phyloP scores from a whole-genome alignment of 257 asterid genomes.

The Solanum boliviense region DNA sequence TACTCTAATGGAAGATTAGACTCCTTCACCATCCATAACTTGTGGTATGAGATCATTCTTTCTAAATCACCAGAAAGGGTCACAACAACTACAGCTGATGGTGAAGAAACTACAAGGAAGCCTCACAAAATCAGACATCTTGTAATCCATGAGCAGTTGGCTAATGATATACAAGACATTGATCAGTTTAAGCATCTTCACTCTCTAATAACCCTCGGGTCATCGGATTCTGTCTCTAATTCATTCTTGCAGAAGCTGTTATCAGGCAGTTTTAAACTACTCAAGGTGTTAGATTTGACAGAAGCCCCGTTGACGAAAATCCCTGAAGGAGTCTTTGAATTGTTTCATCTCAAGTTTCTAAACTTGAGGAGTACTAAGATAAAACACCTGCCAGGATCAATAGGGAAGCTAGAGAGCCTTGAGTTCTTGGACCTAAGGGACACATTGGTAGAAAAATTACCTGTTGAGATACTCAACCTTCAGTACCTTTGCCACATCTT shows the following conservation, averaged over 20 bases:
- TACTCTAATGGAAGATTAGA: neutral
- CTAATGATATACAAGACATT: neutral
- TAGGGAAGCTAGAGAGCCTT: conserved; percentile 9
- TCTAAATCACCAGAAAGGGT: conserved; percentile 1
- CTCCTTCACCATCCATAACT: conserved; percentile 5
- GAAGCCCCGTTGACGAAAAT: neutral
- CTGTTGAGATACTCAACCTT: conserved; percentile 8
- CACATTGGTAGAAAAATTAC: conserved; percentile 3
- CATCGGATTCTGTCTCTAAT: neutral
- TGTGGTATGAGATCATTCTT: neutral
- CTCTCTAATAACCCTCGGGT: neutral
- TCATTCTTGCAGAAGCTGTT: neutral
- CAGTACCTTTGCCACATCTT: conserved; percentile 4
- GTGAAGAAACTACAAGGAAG: neutral
- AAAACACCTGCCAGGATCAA: conserved; percentile 3
- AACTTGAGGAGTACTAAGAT: conserved; percentile 5
- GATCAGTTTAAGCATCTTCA: neutral
- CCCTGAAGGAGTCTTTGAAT: conserved; percentile 5
- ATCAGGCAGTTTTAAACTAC: neutral
- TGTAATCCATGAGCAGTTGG: neutral
- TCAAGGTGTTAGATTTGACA: conserved; percentile 8
- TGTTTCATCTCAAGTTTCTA: conserved; percentile 10
- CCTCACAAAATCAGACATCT: neutral
- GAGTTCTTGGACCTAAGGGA: conserved; percentile 11
- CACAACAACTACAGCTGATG: neutral